These are phyloP conservation scores for Kodamaea alishanica DNA, from an alignment of 1,139 yeast species.

Conservation along the genomic window DNA sequence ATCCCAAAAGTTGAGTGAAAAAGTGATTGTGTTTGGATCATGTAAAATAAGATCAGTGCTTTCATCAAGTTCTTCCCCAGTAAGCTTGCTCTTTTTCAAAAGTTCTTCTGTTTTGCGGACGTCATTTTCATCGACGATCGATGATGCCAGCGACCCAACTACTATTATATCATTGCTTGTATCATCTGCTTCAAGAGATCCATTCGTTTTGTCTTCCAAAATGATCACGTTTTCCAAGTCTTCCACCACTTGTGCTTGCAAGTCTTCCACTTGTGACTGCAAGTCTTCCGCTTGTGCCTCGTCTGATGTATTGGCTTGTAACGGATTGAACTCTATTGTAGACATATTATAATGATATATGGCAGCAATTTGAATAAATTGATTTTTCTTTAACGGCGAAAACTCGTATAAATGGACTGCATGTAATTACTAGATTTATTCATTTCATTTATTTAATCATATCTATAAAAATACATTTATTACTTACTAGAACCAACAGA, in stretches of 20 bases:
- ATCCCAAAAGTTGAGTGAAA: constrained; percentile 23
- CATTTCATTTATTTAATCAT: background rate
- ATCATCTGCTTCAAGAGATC: constrained; percentile 5
- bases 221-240: constrained; percentile 1
- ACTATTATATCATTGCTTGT: constrained; percentile 5
- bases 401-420: background rate
- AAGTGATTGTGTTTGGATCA: constrained; percentile 3
- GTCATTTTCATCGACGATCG: constrained; percentile 5
- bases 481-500: constrained; percentile 60
- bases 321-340: too few species aligned
- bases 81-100: background rate
- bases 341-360: background rate
- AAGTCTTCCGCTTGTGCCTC: background rate
- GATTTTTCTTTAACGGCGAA: background rate
- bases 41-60: background rate
- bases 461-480: constrained; percentile 2
- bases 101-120: constrained; percentile 8
- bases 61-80: background rate
- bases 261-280: background rate
- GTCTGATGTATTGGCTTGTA: too few species aligned
- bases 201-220: constrained; percentile 4
- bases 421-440: background rate
- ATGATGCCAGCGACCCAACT: constrained; percentile 8
- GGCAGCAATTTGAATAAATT: background rate
- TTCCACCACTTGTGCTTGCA: background rate